Percentiles rank a stretch among this genome's conserved stretches.
These are phyloP conservation scores for Nemania sp. DNA, from an alignment of 2,329 filamentous ascomycete species.

Conservation along the genomic window DNA sequence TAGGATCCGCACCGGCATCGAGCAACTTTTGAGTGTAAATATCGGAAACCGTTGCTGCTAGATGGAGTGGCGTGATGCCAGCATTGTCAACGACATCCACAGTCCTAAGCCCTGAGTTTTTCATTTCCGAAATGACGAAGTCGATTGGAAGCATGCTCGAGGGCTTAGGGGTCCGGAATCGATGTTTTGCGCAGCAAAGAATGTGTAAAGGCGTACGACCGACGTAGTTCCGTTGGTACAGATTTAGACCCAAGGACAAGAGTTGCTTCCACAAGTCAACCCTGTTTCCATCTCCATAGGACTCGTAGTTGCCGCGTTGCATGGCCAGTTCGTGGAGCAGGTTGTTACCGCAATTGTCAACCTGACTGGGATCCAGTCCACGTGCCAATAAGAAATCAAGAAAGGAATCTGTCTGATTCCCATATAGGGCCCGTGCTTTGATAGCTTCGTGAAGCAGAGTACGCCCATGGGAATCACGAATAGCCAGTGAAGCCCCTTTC, in stretches of 20 bases:
- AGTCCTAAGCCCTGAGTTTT: background rate
- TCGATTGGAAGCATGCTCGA: background rate
- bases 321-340: conserved; percentile 17
- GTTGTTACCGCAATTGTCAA: conserved; percentile 13
- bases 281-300: background rate
- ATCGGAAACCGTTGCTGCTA: background rate
- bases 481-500: background rate
- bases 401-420: background rate
- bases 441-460: conserved; percentile 17
- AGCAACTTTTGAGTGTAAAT: background rate
- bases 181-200: background rate
- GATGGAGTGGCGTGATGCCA: conserved; percentile 10
- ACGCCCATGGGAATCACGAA: conserved; percentile 9
- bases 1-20: conserved; percentile 7
- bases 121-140: conserved; percentile 9
- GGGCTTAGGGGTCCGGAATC: background rate
- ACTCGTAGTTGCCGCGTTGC: background rate
- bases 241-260: conserved; percentile 1
- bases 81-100: conserved; percentile 8
- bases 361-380: background rate
- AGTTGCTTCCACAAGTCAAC: background rate
- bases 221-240: background rate
- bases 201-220: conserved; percentile 15
- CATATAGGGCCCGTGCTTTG: background rate
- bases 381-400: conserved; percentile 1